Conservation (phyloP, 2,329 filamentous ascomycete species). For the Alternaria hordeiaustralica region DNA sequence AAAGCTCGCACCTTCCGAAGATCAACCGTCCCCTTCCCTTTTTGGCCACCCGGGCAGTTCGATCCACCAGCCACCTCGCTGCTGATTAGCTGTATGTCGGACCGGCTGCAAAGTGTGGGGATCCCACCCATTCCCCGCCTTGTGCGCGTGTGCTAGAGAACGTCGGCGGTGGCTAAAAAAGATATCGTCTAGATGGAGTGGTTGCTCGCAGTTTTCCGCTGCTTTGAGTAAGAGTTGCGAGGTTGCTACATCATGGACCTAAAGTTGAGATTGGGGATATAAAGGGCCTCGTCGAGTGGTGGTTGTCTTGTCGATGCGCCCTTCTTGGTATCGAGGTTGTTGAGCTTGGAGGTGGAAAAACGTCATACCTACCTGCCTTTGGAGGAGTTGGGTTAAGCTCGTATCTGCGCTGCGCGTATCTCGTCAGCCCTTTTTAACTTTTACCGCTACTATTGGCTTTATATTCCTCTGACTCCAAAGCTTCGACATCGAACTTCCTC, state of each 20-base stretch:
- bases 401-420: background rate
- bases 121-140: background rate
- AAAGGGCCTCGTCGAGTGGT: background rate
- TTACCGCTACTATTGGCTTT: background rate
- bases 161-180: background rate
- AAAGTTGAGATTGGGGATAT: background rate
- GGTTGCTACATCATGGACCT: background rate
- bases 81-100: background rate
- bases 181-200: background rate
- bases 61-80: background rate
- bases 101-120: background rate
- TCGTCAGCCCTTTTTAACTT: background rate
- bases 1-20: background rate
- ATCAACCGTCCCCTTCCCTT: background rate
- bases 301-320: too few species aligned
- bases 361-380: background rate
- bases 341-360: background rate
- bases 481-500: background rate
- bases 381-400: background rate
- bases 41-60: background rate
- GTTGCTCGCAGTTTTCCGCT: slow-evolving; percentile 20
- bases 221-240: slow-evolving; percentile 4
- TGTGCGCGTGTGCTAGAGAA: background rate
- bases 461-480: background rate
- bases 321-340: background rate